phyloP scores from a whole-genome alignment of 2,329 filamentous ascomycete genomes.

The Achaetomium macrosporum region DNA sequence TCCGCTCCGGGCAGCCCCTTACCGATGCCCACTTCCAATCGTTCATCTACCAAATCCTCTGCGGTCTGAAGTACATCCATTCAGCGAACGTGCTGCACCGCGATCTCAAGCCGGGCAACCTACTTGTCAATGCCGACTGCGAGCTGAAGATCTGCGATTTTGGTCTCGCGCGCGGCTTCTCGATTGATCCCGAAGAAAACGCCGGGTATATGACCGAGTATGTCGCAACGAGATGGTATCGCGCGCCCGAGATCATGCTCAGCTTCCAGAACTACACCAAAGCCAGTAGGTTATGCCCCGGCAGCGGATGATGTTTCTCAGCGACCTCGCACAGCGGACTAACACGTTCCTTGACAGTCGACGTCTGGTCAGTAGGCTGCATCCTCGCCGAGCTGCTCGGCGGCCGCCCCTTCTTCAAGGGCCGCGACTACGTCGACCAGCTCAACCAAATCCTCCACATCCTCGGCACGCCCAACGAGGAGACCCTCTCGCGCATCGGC shows the following conservation, averaged over 20 bases:
- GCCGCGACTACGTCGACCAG: slow-evolving; percentile 97
- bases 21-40: slow-evolving; percentile 99
- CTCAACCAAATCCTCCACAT: slow-evolving; percentile 99
- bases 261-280: slow-evolving; percentile 99
- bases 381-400: slow-evolving; percentile 95
- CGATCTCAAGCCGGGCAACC: slow-evolving; percentile 93
- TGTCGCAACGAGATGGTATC: slow-evolving; percentile 93
- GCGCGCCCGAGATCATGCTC: slow-evolving; percentile 96
- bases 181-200: slow-evolving; percentile 94
- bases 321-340: too few relatives aligned
- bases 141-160: slow-evolving; percentile 99
- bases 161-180: slow-evolving; percentile 92
- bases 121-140: slow-evolving; percentile 97
- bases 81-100: slow-evolving; percentile 96
- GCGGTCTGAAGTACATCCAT: slow-evolving; percentile 98
- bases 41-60: slow-evolving; percentile 99
- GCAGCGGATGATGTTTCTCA: background rate
- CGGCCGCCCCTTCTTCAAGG: slow-evolving; percentile 97
- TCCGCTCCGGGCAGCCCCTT: slow-evolving; percentile 90
- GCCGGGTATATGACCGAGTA: slow-evolving; percentile 99
- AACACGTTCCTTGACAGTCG: slow-evolving; percentile 52
- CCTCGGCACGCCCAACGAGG: slow-evolving; percentile 92
- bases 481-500: slow-evolving; percentile 87
- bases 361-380: slow-evolving; percentile 98
- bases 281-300: slow-evolving; percentile 69